Conservation (phyloP, 805 yeast species). For the Candida coleopterorum region DNA sequence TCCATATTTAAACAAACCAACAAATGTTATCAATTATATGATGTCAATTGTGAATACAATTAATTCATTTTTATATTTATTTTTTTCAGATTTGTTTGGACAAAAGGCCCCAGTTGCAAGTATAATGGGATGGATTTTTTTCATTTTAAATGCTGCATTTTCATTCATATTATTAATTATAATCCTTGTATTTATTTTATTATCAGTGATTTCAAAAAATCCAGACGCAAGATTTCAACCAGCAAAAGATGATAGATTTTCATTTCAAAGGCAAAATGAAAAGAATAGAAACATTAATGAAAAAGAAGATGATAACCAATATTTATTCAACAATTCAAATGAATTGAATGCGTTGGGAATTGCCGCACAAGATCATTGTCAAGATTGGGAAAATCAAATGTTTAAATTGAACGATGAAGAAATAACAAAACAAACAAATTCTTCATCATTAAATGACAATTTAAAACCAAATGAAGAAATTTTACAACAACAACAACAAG, state of each 20-base stretch:
- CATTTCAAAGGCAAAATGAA: slow-evolving; percentile 59
- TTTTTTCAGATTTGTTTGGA: slow-evolving; percentile 79
- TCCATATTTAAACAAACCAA: slow-evolving; percentile 81
- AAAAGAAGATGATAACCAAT: not conserved
- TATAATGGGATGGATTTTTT: slow-evolving; percentile 89
- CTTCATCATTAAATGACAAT: not conserved
- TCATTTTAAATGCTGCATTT: slow-evolving; percentile 84
- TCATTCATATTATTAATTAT: slow-evolving; percentile 67
- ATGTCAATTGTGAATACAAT: slow-evolving; percentile 68
- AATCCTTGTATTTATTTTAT: slow-evolving; percentile 61
- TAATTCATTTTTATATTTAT: slow-evolving; percentile 80
- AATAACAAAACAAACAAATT: not conserved
- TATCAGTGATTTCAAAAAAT: slow-evolving; percentile 68
- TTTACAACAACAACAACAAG: too few species aligned
- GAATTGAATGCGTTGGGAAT: slow-evolving; percentile 71
- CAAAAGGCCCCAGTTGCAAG: slow-evolving; percentile 77
- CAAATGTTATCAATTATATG: slow-evolving; percentile 70
- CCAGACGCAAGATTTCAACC: slow-evolving; percentile 88
- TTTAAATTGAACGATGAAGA: slow-evolving; percentile 36
- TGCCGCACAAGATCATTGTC: slow-evolving; percentile 79
- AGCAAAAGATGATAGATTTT: slow-evolving; percentile 86
- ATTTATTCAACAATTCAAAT: slow-evolving; percentile 20
- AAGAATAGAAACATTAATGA: slow-evolving; percentile 19
- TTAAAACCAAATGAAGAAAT: slow-evolving; percentile 4
- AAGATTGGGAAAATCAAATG: slow-evolving; percentile 70